Evolutionary conservation across 805 yeast species (phyloP).

Genomic region (Kluyveromyces aestuarii): DNA sequence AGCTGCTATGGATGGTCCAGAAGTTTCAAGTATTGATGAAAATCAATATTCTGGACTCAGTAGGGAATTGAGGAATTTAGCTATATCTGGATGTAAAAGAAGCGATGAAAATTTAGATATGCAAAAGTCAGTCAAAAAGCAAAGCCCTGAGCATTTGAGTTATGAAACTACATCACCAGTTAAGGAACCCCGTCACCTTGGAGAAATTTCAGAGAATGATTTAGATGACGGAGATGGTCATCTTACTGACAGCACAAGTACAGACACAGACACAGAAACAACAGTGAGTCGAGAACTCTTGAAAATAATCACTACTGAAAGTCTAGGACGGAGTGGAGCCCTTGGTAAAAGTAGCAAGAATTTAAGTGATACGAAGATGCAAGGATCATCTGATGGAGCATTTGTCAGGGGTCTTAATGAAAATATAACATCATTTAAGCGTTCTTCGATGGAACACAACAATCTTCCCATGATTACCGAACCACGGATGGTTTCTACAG

Average conservation of each 20-base stretch:
- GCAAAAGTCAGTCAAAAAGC: not conserved
- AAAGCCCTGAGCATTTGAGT: not conserved
- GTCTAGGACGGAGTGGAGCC: not conserved
- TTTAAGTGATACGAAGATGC: not conserved
- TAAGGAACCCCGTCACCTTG: not conserved
- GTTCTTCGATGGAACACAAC: not conserved
- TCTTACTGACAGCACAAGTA: not conserved
- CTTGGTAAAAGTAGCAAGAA: not conserved
- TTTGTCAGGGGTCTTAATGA: not conserved
- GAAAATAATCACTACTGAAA: not conserved
- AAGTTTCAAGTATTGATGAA: not conserved
- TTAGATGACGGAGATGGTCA: not conserved
- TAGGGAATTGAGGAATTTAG: not conserved
- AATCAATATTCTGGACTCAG: too few relatives aligned
- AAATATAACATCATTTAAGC: not conserved
- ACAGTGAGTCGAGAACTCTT: not conserved
- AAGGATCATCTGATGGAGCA: not conserved
- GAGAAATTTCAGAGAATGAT: not conserved
- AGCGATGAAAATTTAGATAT: too few relatives aligned
- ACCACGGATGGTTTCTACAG: slow-evolving; percentile 10
- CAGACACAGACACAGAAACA: slow-evolving; percentile 4
- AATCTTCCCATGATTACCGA: not conserved
- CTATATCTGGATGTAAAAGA: not conserved
- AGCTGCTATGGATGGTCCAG: not conserved
- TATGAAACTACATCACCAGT: not conserved